Percentiles rank a stretch among this genome's conserved stretches.
Evolutionary conservation across 805 yeast species (phyloP).

Genomic region (Starmerella tilneyi): DNA sequence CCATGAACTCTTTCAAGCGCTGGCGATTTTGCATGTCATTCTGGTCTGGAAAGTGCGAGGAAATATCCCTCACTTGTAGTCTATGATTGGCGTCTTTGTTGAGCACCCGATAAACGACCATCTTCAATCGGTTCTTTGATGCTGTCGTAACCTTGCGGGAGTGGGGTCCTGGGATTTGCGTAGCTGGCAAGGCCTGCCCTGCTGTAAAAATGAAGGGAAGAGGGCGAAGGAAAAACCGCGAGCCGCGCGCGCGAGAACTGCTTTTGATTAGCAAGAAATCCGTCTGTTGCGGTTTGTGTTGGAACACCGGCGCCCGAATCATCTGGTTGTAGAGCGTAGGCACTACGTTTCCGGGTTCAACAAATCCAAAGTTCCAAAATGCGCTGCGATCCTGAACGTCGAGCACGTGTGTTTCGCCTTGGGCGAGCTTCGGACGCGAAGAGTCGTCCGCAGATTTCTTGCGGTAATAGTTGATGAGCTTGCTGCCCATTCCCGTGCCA

Average conservation of each 20-base stretch:
- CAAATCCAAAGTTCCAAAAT: slow-evolving; percentile 97
- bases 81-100: slow-evolving; percentile 65
- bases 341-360: slow-evolving; percentile 84
- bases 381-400: slow-evolving; percentile 97
- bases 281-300: slow-evolving; percentile 65
- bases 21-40: slow-evolving; percentile 96
- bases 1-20: slow-evolving; percentile 94
- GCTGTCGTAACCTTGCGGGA: slow-evolving; percentile 92
- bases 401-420: slow-evolving; percentile 90
- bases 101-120: slow-evolving; percentile 84
- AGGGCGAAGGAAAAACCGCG: slow-evolving; percentile 55
- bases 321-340: slow-evolving; percentile 89
- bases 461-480: slow-evolving; percentile 83
- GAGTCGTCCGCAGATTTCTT: slow-evolving; percentile 71
- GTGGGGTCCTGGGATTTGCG: slow-evolving; percentile 95
- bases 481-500: slow-evolving; percentile 92
- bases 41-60: slow-evolving; percentile 91
- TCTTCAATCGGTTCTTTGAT: slow-evolving; percentile 77
- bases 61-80: slow-evolving; percentile 73
- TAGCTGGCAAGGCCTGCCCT: slow-evolving; percentile 87
- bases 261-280: slow-evolving; percentile 76
- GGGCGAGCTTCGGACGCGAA: slow-evolving; percentile 71
- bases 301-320: slow-evolving; percentile 84
- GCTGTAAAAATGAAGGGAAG: slow-evolving; percentile 71
- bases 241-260: slow-evolving; percentile 57